These are phyloP conservation scores for Candida nanaspora DNA, from an alignment of 805 yeast species.

Conservation along the genomic window DNA sequence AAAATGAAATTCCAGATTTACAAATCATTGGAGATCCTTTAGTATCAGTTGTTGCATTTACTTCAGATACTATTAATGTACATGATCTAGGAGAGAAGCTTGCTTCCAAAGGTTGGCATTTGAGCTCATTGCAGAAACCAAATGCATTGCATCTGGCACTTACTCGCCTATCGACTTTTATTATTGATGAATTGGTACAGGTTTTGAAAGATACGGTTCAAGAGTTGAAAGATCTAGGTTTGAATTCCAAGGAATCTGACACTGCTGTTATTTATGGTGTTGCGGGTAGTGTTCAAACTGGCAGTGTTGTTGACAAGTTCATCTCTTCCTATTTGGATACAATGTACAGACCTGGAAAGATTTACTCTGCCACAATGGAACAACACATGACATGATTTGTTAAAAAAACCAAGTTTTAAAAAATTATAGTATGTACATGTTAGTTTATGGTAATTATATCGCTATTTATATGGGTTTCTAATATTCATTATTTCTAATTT, in stretches of 20 bases:
- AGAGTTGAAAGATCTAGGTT: constrained; percentile 29
- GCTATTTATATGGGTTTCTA: too few species aligned
- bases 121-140: constrained; percentile 81
- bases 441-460: too few species aligned
- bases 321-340: constrained; percentile 79
- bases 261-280: constrained; percentile 93
- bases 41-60: constrained; percentile 77
- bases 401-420: too few species aligned
- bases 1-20: constrained; percentile 46
- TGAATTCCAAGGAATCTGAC: constrained; percentile 31
- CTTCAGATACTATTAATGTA: constrained; percentile 52
- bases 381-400: too few species aligned
- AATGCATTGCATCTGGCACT: constrained; percentile 88
- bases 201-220: constrained; percentile 42
- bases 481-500: too few species aligned
- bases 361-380: background rate
- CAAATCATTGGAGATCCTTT: constrained; percentile 79
- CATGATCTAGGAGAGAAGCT: constrained; percentile 75
- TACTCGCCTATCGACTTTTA: constrained; percentile 60
- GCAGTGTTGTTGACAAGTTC: constrained; percentile 74
- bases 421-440: too few species aligned
- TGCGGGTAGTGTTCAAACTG: constrained; percentile 83
- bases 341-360: constrained; percentile 47
- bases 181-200: constrained; percentile 50
- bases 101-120: constrained; percentile 76